Evolutionary conservation across 768 basidiomycete genomes (phyloP), one percentile per base, ranked within the genome.

Genomic region (Guyanaporus albipodus): DNA sequence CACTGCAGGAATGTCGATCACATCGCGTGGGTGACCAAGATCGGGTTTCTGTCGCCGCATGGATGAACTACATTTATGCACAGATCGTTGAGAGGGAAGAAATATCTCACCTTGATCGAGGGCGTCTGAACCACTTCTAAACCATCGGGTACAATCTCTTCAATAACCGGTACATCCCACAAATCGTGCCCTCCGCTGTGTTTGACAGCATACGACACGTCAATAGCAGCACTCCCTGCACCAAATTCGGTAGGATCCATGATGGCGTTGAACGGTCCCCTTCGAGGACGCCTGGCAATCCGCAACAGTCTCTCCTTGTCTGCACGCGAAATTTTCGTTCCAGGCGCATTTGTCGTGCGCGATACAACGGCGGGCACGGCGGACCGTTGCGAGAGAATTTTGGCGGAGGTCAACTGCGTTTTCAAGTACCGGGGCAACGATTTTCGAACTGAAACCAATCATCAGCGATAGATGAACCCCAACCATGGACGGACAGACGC

Each of bases 351-450:
- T 10, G 47, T 56, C 1, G 40, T 19, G 14, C 79, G 81, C n/a
- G 90, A 87, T 48, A 76, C 69, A 26, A 94, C 79, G 0, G 92
- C 87, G 12, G 92, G 89, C 11, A 95, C 77, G 6, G 93, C 92
- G 2, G 92, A 94, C 17, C 92, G 85, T 60, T 92, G 82, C 0
- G 82, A 67, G 14, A 96, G 80, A 26, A 95, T 86, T 73, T 87
- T 87, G 2, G 85, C 70, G 0, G 90, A 89, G 17, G 75, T 83
- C 10, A 89, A 66, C 37, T 76, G 70, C 4, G 70, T 55, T 22
- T 67, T 71, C 9, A 80, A 79, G 61, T 75, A 82, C 49, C 76
- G 73, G 10, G 80, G 80, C 0, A 83, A 60, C 5, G 69, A 58
- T 54, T 75, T 78, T 43, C 86, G 80, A 46, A 85, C 86, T 89